Base-by-base conservation (phyloP, 345 rosid genomes). In the Gossypium herbaceum region DNA sequence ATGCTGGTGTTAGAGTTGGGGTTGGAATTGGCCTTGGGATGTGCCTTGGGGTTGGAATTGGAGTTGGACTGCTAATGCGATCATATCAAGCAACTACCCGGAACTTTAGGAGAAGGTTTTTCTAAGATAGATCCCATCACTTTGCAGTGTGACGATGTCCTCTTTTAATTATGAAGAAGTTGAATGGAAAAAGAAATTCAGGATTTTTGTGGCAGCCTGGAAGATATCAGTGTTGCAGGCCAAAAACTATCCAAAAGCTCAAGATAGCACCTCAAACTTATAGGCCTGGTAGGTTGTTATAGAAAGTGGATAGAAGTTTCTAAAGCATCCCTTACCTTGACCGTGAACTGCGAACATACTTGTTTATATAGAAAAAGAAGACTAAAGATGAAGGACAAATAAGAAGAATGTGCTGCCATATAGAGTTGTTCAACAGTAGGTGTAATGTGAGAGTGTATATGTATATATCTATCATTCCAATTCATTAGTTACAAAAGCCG, bases 11-110 rank as follows among this genome's bases (percentile, higher is more conserved):
- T 62, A 87, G 97, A 84, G 97, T 92, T 29, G 97, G 97, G 68
- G 97, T 92, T 51, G 97, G 97, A 73, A 92, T 92, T 82, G 97
- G 98, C 73, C 94, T 91, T 7, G 97, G 97, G 29, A 89, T 91
- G 97, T 94, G 98, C 67, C 80, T 94, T 17, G 97, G 97, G 51
- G 75, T 92, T 6, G 97, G 98, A 63, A 84, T 94, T 75, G 98
- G 98, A 60, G 97, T 91, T 75, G 98, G 98, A 61, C 79, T 94
- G 73, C 93, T 94, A 61, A 89, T 94, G 97, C 94, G 93, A 11
- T 90, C 98, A 2, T 94, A 94, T 83, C 97, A 92, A 85, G 85
- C 94, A 50, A 89, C 97, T 19, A 92, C 94, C 12, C 84, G 97
- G 76, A 92, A 83, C 79, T 88, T 94, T 80, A 91, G 97, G 86